Base-by-base conservation (phyloP, 2,329 filamentous ascomycete species). In the Colletotrichum echinochloae region DNA sequence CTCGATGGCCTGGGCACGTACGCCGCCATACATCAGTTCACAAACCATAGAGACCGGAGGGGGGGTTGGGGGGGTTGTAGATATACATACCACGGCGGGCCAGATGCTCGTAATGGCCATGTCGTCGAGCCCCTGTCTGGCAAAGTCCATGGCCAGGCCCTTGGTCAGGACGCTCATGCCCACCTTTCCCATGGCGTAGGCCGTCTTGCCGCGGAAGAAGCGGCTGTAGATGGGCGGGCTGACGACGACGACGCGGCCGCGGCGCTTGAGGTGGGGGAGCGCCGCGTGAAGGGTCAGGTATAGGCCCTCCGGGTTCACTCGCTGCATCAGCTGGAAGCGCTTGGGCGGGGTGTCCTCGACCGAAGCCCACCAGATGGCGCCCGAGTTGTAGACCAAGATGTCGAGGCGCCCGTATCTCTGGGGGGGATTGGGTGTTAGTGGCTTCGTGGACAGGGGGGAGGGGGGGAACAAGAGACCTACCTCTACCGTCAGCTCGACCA, bases 191-290 rank as follows among this genome's bases (percentile, higher is more conserved):
- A 90, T 85, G 2, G 94, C 93, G 81, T 97, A 97, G 18, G 92
- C 93, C 1, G 93, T 93, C 86, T 97, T 97, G 14, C 94, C 94
- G 28, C 92, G 83, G 79, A 96, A 95, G 80, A 97, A 97, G 37
- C 94, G 86, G 73, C 89, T 92, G 80, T 97, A 97, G 67, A 97
- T 95, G 1, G 94, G 94, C 30, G 94, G 94, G 76, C 90, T 92
- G 65, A 97, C 91, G 65, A 96, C 92, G 55, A 97, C 83, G 72
- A 97, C 88, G 33, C 94, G 82, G 0, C 90, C 71, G 83, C 84
- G 57, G 52, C 65, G 48, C 78, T 80, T 84, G 70, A 95, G 90
- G 70, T 91, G 84, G 2, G 93, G 93, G 26, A 96, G 83, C 2
- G 85, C 81, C 6, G 90, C 90, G 75, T 94, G 91, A 7, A 96